Evolutionary conservation across 2,329 filamentous ascomycete genomes (phyloP), one percentile per base, ranked within the genome.

Genomic region (Penicillium sp.): DNA sequence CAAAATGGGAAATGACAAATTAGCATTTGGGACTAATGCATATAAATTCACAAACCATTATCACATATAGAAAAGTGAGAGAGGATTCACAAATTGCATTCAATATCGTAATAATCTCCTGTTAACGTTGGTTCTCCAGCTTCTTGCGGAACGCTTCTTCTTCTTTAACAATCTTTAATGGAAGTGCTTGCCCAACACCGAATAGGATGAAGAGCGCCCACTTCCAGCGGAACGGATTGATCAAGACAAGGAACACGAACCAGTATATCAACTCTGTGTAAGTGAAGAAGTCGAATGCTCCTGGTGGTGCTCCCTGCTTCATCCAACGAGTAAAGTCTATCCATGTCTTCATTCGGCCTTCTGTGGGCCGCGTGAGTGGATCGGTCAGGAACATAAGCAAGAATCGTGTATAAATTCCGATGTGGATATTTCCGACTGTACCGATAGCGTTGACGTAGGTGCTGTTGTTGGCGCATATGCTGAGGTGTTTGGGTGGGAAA

Each of bases 201-300:
- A 88, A 88, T 64, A 95, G 86, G 15, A 95, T 89, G 69, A 95
- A 95, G 0, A 86, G 69, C 0, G 87, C 89, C 91, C 90, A 95
- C 77, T 95, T 95, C 90, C 90, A 95, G 7, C 90, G 79, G 73
- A 95, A 95, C 0, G 91, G 91, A 68, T 95, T 95, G 65, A 94
- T 82, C 4, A 82, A 76, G 40, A 93, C 85, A 54, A 88, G 88
- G 67, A 94, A 95, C 5, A 85, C 71, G 62, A 93, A 94, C 91
- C 90, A 95, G 79, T 89, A 95, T 4, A 94, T 68, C 48, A 95
- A 76, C 73, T 96, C 91, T 0, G 89, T 81, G 66, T 95, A 95
- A 0, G 91, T 95, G 70, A 95, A 94, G 76, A 95, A 95, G 69
- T 95, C 90, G 66, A 95, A 93, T 0, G 90, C 89, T 0, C 84